These are phyloP conservation scores for Fusarium oxysporum DNA, from an alignment of 2,329 filamentous ascomycete species.

Conservation along the genomic window DNA sequence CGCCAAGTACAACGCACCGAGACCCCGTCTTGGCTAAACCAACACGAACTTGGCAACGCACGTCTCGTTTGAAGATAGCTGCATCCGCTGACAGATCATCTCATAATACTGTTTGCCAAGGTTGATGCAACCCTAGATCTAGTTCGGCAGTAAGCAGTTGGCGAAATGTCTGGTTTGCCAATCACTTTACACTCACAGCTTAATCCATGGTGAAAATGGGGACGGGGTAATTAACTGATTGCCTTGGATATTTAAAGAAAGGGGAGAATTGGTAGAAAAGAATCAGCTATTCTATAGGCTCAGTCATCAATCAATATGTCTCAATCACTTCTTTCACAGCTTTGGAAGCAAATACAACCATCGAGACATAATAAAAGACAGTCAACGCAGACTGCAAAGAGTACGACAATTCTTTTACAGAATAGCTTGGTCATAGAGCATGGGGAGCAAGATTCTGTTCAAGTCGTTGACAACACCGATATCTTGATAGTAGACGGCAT, in stretches of 20 bases:
- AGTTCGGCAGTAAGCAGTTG: neutral
- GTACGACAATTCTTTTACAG: neutral
- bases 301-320: neutral
- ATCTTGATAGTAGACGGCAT: neutral
- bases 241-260: too few species aligned
- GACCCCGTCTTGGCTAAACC: neutral
- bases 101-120: neutral
- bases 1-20: neutral
- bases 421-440: neutral
- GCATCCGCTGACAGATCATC: neutral
- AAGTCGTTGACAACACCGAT: neutral
- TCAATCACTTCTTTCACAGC: neutral
- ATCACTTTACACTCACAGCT: neutral
- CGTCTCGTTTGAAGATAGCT: neutral
- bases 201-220: too few species aligned
- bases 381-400: neutral
- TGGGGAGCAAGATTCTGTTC: neutral
- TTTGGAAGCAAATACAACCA: neutral
- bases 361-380: neutral
- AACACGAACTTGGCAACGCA: neutral
- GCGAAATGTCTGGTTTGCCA: fast-evolving
- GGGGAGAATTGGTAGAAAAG: fast-evolving
- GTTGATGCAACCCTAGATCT: fast-evolving
- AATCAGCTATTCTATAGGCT: fast-evolving
- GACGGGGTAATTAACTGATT: too few species aligned